phyloP scores from a whole-genome alignment of 2,329 filamentous ascomycete species.

The Neopestalotiopsis rosae region DNA sequence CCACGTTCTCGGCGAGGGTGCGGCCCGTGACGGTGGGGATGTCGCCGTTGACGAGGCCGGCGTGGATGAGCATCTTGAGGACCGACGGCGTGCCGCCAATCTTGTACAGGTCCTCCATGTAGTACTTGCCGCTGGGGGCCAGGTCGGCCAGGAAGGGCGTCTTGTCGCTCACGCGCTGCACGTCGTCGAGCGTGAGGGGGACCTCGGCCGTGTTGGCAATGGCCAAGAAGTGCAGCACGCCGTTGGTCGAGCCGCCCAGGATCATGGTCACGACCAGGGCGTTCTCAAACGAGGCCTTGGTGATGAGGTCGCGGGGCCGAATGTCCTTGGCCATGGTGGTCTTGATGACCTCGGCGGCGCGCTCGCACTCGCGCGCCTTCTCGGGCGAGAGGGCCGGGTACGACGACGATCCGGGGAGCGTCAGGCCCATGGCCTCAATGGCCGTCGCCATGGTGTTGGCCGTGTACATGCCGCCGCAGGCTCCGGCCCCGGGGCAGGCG shows the following conservation, averaged over 20 bases:
- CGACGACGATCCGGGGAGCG: slow-evolving; percentile 82
- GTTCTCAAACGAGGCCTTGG: slow-evolving; percentile 83
- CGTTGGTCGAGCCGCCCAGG: slow-evolving; percentile 88
- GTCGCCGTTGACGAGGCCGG: slow-evolving; percentile 70
- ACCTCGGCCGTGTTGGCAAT: slow-evolving; percentile 89
- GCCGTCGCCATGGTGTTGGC: slow-evolving; percentile 90
- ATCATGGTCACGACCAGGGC: slow-evolving; percentile 90
- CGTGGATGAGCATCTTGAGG: slow-evolving; percentile 75
- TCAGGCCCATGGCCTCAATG: slow-evolving; percentile 84
- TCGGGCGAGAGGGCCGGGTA: slow-evolving; percentile 81
- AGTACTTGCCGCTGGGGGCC: slow-evolving; percentile 81
- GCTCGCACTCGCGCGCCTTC: slow-evolving; percentile 86
- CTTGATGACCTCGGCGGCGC: slow-evolving; percentile 78
- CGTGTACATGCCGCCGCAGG: slow-evolving; percentile 84
- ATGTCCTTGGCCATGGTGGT: slow-evolving; percentile 84
- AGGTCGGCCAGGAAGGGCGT: slow-evolving; percentile 88
- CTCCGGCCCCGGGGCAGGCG: slow-evolving; percentile 75
- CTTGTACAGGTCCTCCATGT: slow-evolving; percentile 80
- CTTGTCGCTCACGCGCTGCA: slow-evolving; percentile 80
- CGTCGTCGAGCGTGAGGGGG: slow-evolving; percentile 77
- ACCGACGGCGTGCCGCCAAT: slow-evolving; percentile 78
- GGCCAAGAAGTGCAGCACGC: slow-evolving; percentile 85
- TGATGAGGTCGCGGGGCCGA: slow-evolving; percentile 79
- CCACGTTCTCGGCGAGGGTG: slow-evolving; percentile 75
- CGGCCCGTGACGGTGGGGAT: slow-evolving; percentile 78